Percentiles rank a stretch among this genome's conserved stretches.
These are phyloP conservation scores for Poterioochromonas sp. DNA, from an alignment of 352 stramenopile genomes.

Conservation along the genomic window DNA sequence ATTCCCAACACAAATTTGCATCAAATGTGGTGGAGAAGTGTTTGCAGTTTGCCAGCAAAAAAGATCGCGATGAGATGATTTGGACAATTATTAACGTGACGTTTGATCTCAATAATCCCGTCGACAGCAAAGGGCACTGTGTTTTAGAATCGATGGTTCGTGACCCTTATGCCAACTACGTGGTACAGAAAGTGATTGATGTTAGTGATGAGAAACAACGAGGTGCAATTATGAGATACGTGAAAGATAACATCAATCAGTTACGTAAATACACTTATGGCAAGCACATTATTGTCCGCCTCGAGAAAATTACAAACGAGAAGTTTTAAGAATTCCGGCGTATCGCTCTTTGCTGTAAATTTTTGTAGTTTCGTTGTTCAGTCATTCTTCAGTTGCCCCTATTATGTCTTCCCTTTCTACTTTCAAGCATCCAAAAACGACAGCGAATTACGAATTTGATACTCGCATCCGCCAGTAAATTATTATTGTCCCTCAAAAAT, in stretches of 20 bases:
- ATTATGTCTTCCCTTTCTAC: too few species aligned
- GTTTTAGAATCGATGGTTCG: slow-evolving; percentile 83
- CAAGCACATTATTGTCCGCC: slow-evolving; percentile 69
- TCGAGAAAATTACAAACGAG: slow-evolving; percentile 24
- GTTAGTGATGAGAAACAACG: slow-evolving; percentile 68
- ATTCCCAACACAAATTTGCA: slow-evolving; percentile 87
- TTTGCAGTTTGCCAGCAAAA: slow-evolving; percentile 67
- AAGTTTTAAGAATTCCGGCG: too few species aligned
- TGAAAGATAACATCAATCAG: slow-evolving; percentile 73
- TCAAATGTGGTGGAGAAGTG: slow-evolving; percentile 91
- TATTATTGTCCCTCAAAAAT: too few species aligned
- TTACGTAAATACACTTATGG: slow-evolving; percentile 80
- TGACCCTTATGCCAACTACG: slow-evolving; percentile 91
- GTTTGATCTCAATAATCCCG: slow-evolving; percentile 22
- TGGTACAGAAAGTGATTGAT: slow-evolving; percentile 89
- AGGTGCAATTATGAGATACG: slow-evolving; percentile 73
- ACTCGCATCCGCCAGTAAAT: too few species aligned
- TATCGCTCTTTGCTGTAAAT: too few species aligned
- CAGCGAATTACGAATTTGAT: too few species aligned
- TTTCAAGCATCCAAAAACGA: too few species aligned
- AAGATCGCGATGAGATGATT: slow-evolving; percentile 65
- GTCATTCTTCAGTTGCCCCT: too few species aligned
- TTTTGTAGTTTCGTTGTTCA: too few species aligned
- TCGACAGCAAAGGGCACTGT: background rate
- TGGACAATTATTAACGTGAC: slow-evolving; percentile 51